Conservation (phyloP, 2,329 filamentous ascomycete species). For the Aspergillus tubingensis region DNA sequence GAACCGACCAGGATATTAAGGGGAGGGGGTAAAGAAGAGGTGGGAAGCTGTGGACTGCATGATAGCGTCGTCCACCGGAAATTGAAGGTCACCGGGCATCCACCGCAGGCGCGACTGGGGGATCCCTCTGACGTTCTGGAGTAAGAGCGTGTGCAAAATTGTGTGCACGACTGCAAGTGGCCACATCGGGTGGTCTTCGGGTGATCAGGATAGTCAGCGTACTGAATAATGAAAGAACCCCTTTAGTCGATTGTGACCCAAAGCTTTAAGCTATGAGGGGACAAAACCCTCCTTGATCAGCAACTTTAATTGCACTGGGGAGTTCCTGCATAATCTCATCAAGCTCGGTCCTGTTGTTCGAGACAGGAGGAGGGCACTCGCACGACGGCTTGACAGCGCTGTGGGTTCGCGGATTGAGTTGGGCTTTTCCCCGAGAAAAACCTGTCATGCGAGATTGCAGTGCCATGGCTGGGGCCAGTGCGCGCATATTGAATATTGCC, state of each 20-base stretch:
- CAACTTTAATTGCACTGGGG: conserved; percentile 23
- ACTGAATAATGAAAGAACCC: not conserved
- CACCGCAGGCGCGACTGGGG: conserved; percentile 9
- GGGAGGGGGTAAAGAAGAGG: not conserved
- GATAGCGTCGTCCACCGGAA: conserved; percentile 12
- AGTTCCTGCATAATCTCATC: conserved; percentile 23
- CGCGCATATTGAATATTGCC: conserved; percentile 8
- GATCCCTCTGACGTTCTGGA: conserved; percentile 2
- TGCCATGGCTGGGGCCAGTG: conserved; percentile 17
- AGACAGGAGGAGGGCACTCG: conserved; percentile 3
- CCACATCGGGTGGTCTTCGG: conserved; percentile 7
- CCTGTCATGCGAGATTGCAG: conserved; percentile 25
- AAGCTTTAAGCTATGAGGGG: conserved; percentile 18
- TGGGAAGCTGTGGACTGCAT: not conserved
- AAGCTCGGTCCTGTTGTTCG: conserved; percentile 15
- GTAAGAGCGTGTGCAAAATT: conserved; percentile 7
- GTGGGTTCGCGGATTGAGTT: not conserved
- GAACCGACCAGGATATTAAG: not conserved
- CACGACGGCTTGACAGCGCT: not conserved
- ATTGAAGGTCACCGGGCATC: conserved; percentile 14
- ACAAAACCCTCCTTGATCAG: conserved; percentile 19
- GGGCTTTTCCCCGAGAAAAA: not conserved
- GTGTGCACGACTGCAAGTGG: conserved; percentile 7
- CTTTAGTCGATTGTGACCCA: conserved; percentile 4
- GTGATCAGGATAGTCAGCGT: conserved; percentile 4